Evolutionary conservation across 768 basidiomycete species (phyloP).

Genomic region (Macrolepiota fuliginosa): DNA sequence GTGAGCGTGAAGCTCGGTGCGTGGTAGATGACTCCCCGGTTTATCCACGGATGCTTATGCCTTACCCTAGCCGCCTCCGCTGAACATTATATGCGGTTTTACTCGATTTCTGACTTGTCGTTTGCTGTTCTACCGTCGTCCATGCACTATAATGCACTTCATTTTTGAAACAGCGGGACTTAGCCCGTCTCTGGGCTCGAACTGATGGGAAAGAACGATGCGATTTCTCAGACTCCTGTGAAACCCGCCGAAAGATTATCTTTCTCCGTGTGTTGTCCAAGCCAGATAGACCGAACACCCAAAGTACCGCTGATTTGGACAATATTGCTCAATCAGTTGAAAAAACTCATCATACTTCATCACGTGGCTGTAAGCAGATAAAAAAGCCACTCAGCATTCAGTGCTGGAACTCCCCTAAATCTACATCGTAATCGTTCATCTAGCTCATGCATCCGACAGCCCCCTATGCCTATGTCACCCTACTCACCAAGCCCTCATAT

Average conservation of each 20-base stretch:
- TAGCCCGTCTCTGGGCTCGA: not conserved
- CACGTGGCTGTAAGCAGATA: not conserved
- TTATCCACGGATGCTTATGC: not conserved
- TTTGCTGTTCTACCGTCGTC: constrained; percentile 5
- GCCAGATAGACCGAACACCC: not conserved
- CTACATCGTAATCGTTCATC: not conserved
- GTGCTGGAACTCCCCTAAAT: not conserved
- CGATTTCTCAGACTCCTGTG: not conserved
- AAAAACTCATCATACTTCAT: not conserved
- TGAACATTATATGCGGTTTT: constrained; percentile 19
- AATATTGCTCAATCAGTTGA: not conserved
- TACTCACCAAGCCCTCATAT: constrained; percentile 74
- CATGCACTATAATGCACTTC: constrained; percentile 11
- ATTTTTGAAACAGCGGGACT: constrained; percentile 1
- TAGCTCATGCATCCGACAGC: constrained; percentile 25
- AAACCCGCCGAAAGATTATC: not conserved
- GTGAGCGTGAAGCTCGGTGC: constrained; percentile 98
- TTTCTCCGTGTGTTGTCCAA: not conserved
- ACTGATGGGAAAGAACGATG: not conserved
- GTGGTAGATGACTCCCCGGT: constrained; percentile 28
- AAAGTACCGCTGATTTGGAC: not conserved
- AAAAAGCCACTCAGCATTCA: not conserved
- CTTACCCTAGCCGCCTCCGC: constrained; percentile 33
- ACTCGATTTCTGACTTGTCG: not conserved
- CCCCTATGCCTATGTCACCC: constrained; percentile 67